phyloP scores from a whole-genome alignment of 305 asterid species.

The Rubia tinctorum region DNA sequence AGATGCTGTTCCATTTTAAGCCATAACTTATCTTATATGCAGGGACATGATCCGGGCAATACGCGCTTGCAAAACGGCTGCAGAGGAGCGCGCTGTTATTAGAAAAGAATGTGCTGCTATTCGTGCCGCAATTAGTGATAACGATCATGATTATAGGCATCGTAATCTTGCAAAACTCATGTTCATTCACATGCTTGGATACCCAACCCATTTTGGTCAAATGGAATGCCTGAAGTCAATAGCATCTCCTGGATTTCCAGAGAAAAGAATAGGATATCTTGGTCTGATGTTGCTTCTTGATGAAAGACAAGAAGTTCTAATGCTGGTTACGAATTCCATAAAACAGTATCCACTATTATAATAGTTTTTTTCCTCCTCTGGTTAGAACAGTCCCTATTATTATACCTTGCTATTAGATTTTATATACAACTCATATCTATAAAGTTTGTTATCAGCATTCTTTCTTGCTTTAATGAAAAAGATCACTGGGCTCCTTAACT shows the following conservation, averaged over 20 bases:
- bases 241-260: constrained; percentile 98
- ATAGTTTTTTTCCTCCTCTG: constrained; percentile 14
- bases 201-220: constrained; percentile 99
- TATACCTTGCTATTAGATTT: background rate
- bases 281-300: constrained; percentile 99
- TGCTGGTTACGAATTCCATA: constrained; percentile 98
- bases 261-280: constrained; percentile 98
- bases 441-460: background rate
- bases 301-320: constrained; percentile 98
- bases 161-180: constrained; percentile 98
- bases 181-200: constrained; percentile 99
- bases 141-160: constrained; percentile 86
- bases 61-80: constrained; percentile 97
- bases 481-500: constrained; percentile 39
- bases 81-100: constrained; percentile 95
- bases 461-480: constrained; percentile 14
- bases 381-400: background rate
- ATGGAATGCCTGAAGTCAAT: constrained; percentile 98
- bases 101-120: constrained; percentile 98
- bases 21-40: constrained; percentile 30
- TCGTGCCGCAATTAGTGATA: constrained; percentile 90
- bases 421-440: background rate
- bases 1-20: background rate
- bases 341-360: constrained; percentile 69
- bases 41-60: constrained; percentile 99